phyloP scores from a whole-genome alignment of 352 stramenopile species.

The Globisporangium nodosum region DNA sequence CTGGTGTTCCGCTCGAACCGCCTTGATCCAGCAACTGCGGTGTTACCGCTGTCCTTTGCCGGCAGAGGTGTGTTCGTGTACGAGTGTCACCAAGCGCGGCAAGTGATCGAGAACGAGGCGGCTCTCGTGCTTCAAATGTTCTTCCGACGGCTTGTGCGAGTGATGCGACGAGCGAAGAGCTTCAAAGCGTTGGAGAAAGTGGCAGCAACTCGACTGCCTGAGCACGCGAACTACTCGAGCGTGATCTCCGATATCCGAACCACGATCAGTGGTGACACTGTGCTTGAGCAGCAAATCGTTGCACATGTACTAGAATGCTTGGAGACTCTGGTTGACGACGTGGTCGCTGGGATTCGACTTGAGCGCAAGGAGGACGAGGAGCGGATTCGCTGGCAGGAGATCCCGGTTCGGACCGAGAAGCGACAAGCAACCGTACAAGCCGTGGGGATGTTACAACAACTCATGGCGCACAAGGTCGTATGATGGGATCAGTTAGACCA shows the following conservation, averaged over 20 bases:
- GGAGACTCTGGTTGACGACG: slow-evolving; percentile 25
- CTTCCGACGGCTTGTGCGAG: slow-evolving; percentile 13
- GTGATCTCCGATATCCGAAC: slow-evolving; percentile 3
- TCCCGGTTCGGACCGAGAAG: slow-evolving; percentile 35
- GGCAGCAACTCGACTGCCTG: not conserved
- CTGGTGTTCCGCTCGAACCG: slow-evolving; percentile 14
- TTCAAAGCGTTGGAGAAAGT: not conserved
- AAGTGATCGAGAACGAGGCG: slow-evolving; percentile 25
- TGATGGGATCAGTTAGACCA: slow-evolving; percentile 11
- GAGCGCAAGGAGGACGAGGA: slow-evolving; percentile 19
- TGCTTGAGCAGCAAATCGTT: slow-evolving; percentile 21
- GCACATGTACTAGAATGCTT: slow-evolving; percentile 22
- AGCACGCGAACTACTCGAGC: slow-evolving; percentile 5
- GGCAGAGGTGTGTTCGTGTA: slow-evolving; percentile 36
- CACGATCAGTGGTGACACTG: slow-evolving; percentile 9
- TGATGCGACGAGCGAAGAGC: slow-evolving; percentile 3
- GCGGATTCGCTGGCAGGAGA: slow-evolving; percentile 21
- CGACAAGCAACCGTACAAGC: slow-evolving; percentile 21
- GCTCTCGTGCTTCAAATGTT: slow-evolving; percentile 32
- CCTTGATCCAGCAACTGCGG: slow-evolving; percentile 17
- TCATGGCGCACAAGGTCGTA: not conserved
- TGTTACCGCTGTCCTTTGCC: slow-evolving; percentile 22
- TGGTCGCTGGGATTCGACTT: slow-evolving; percentile 15
- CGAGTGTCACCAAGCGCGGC: slow-evolving; percentile 24
- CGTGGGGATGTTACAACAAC: slow-evolving; percentile 9